Base-by-base conservation (phyloP, 352 stramenopile genomes). In the Phytopythium delawarense region DNA sequence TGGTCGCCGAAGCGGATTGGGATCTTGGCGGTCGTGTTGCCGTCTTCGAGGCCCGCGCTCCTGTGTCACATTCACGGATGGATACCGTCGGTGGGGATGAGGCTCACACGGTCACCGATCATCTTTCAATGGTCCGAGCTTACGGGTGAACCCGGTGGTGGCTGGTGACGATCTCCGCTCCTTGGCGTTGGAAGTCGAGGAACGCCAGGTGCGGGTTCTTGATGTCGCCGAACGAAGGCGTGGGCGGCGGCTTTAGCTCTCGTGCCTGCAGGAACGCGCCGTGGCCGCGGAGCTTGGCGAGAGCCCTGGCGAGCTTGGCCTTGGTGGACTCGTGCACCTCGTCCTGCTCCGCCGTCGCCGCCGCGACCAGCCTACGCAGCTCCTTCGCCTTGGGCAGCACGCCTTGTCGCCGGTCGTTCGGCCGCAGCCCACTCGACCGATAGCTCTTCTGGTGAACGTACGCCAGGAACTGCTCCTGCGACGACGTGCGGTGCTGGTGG, bases 171-270 rank as follows among this genome's bases (percentile, higher is more conserved):
- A 15, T 12, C 8, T 52, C 54, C 28, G 44, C 55, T 20, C 28
- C 61, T 15, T 79, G 50, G 16, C 58, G 61, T 49, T 67, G 76
- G 52, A 89, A 88, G 42, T 87, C 71, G 15, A 84, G 61, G 48
- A 89, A 89, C n/a, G 78, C 80, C 49, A 84, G 52, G 53, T 89
- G 80, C 9, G 78, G 25, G 57, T 89, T 88, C 69, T 81, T 87
- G 32, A 68, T 65, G 7, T 72, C 52, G 3, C 67, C 58, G 42
- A 79, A 78, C 0, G 54, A 61, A 18, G 57, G 61, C 8, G 32
- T 12, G 4, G 62, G 37, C 0, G 28, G 55, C 4, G 45, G 52
- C 13, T 57, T 28, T 23, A 59, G 45, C 8, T 59, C 65, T 30
- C 78, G 66, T 8, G 55, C 62, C 39, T 67, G 49, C 7, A 63